Evolutionary conservation across 2,329 filamentous ascomycete species (phyloP), one percentile per base, ranked within the genome.

Genomic region (Knufia petricola): DNA sequence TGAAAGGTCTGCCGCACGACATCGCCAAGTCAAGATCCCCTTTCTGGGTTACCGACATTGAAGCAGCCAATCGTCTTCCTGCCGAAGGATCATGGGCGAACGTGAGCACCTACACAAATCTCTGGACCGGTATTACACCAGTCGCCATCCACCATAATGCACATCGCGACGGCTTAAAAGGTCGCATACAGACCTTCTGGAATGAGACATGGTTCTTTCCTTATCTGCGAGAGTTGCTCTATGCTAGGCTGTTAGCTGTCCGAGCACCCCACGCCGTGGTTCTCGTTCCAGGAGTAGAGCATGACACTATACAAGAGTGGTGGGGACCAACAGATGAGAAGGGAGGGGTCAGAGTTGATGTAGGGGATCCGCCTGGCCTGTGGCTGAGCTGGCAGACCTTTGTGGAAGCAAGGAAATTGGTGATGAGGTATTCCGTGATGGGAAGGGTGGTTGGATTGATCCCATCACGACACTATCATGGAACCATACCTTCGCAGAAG

Each of bases 151-250:
- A 52, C 38, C 50, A 50, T 21, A 52, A 50, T 24, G 47, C 48
- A 15, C 50, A 54, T 23, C 34, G 19, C 10, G 44, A 48, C 24
- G 43, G 32, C 31, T 43, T 46, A 44, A 56, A 51, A 45, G 39
- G 34, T 45, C 49, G 36, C 43, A 49, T 44, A 46, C 38, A 37
- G 49, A 56, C 36, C 34, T 32, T 41, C 32, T 58, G 52, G 52
- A 20, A 47, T 28, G 31, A 36, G 30, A 50, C 44, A 6, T 54
- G 46, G 45, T 52, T 46, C 28, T 48, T 50, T 19, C 50, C 45
- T 15, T 30, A 38, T 20, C 46, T 51, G 13, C 50, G 52, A n/a
- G 37, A 39, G 15, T 10, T 41, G n/a, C 45, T 48, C 10, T 19
- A 34, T 6, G 21, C 32, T 4, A 39, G 26, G 3, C 32, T 15